Evolutionary conservation across 1,284 basidiomycete species (phyloP).

Genomic region (Austroboletus niveus): DNA sequence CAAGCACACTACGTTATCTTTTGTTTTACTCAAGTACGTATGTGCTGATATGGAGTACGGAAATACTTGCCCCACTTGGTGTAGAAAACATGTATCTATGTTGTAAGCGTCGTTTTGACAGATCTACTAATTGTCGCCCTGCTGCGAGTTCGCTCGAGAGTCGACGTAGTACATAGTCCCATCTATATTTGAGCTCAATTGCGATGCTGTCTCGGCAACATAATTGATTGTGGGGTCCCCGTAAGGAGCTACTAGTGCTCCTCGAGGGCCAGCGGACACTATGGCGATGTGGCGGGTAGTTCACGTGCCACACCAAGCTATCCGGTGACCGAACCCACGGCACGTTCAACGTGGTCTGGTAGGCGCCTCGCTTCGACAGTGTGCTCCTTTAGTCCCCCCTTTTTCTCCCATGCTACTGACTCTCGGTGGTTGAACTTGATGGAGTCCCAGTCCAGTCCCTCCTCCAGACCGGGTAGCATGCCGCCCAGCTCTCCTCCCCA

Average conservation of each 20-base stretch:
- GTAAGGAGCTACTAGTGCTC: background rate
- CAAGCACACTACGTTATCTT: too few species aligned
- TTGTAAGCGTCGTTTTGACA: too few species aligned
- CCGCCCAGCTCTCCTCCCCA: slow-evolving; percentile 11
- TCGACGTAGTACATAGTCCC: too few species aligned
- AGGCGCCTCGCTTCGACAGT: background rate
- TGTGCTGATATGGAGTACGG: too few species aligned
- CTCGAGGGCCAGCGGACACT: background rate
- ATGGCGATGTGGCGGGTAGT: background rate
- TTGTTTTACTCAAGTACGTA: too few species aligned
- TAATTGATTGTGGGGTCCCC: background rate
- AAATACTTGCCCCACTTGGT: too few species aligned
- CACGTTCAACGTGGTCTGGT: background rate
- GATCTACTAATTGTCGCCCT: too few species aligned
- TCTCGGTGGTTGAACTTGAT: background rate
- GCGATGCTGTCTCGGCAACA: background rate
- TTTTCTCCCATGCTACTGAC: background rate
- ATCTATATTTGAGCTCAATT: background rate
- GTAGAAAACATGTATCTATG: too few species aligned
- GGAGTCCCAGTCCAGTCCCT: slow-evolving; percentile 6
- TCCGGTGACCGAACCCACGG: background rate
- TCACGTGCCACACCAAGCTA: slow-evolving; percentile 8
- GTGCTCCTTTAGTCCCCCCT: background rate
- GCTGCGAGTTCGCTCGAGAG: too few species aligned
- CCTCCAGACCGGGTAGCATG: slow-evolving; percentile 21